A percentile compares a stretch with the other conserved stretches of the same genome.
Evolutionary conservation across 176 grass and related monocot genomes (phyloP).

Genomic region (Rhipidocladum racemiflorum): DNA sequence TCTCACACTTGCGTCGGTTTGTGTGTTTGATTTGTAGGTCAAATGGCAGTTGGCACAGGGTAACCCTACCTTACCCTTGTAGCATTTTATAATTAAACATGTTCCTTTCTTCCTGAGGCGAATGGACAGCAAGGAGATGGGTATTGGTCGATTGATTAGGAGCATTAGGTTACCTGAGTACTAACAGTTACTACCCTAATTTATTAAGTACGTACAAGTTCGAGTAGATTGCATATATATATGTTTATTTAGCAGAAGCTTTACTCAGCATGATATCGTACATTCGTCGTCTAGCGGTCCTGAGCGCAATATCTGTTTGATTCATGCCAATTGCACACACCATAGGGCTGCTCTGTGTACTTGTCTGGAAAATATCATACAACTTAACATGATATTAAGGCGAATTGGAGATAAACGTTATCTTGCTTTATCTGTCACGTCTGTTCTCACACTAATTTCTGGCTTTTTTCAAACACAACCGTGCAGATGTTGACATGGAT

Average conservation of each 20-base stretch:
- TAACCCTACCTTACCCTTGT: too few relatives aligned
- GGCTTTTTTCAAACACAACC: not conserved
- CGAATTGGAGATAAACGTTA: not conserved
- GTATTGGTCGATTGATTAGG: too few relatives aligned
- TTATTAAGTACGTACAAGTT: not conserved
- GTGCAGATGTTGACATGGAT: not conserved
- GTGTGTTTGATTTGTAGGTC: not conserved
- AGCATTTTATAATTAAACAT: too few relatives aligned
- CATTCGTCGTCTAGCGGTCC: not conserved
- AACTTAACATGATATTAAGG: not conserved
- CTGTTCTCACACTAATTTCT: not conserved
- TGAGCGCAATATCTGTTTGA: not conserved
- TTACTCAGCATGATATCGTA: not conserved
- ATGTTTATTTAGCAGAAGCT: not conserved
- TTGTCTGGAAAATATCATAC: not conserved
- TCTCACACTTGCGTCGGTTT: not conserved
- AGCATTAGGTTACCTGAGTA: not conserved
- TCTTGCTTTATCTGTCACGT: not conserved
- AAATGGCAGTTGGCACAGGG: too few relatives aligned
- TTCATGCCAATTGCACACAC: not conserved
- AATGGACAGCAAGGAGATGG: not conserved
- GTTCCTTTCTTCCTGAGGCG: not conserved
- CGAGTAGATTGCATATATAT: not conserved
- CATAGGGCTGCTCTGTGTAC: not conserved
- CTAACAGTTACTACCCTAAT: not conserved